Percentiles rank a stretch among this genome's conserved stretches.
Conservation (phyloP, 2,329 filamentous ascomycete genomes). For the Aureobasidium namibiae region DNA sequence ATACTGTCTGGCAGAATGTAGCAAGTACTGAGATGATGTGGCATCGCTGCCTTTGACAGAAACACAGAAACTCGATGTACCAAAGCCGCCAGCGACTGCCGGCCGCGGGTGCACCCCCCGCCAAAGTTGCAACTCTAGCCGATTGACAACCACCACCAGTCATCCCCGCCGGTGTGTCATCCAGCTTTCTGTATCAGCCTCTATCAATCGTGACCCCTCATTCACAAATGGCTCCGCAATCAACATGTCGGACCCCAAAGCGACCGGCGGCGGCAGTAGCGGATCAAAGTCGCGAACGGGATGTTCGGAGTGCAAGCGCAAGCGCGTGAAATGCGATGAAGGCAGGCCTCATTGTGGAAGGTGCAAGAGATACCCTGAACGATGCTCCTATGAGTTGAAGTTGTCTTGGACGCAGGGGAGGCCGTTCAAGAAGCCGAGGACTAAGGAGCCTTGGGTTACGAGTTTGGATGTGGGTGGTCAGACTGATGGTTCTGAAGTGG, state of each 20-base stretch:
- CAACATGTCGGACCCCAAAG: slow-evolving; percentile 5
- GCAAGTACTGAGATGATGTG: neutral
- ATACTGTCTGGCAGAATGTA: neutral
- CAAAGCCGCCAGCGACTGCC: neutral
- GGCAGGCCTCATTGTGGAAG: slow-evolving; percentile 16
- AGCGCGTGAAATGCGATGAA: slow-evolving; percentile 25
- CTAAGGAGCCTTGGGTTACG: slow-evolving; percentile 5
- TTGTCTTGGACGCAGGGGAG: slow-evolving; percentile 7
- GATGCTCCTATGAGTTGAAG: slow-evolving; percentile 15
- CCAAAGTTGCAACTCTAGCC: neutral
- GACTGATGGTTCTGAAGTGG: neutral
- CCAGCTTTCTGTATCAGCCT: neutral
- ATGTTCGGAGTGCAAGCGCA: slow-evolving; percentile 22
- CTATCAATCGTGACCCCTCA: neutral
- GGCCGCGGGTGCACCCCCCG: neutral
- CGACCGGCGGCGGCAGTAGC: neutral
- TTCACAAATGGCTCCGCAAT: neutral
- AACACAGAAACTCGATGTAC: neutral
- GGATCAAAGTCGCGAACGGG: slow-evolving; percentile 20
- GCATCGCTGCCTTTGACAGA: neutral
- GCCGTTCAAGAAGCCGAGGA: slow-evolving; percentile 11
- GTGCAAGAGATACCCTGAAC: slow-evolving; percentile 16
- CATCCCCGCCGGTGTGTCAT: slow-evolving; percentile 5
- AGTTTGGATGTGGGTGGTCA: neutral
- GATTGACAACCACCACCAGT: slow-evolving; percentile 6